These are phyloP conservation scores for Colletotrichum costaricense DNA, from an alignment of 2,329 filamentous ascomycete species.

Conservation along the genomic window DNA sequence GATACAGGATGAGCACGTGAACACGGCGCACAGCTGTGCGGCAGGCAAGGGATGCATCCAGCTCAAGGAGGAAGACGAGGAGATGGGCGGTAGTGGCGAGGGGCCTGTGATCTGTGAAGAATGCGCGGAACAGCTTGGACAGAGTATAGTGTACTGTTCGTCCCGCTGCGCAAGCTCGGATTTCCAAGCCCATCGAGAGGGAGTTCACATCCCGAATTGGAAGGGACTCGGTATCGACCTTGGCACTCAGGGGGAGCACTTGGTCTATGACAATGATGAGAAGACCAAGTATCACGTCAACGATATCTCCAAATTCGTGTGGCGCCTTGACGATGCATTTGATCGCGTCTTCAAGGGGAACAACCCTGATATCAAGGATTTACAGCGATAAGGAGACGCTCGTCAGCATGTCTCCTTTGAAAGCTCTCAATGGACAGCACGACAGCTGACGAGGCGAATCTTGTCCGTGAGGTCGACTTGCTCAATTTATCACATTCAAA, in stretches of 20 bases:
- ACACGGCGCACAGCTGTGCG: constrained; percentile 53
- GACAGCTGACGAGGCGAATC: not conserved
- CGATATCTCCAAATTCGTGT: constrained; percentile 34
- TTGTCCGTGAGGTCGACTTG: not conserved
- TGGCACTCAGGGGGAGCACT: constrained; percentile 39
- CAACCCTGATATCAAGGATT: constrained; percentile 32
- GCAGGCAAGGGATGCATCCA: constrained; percentile 54
- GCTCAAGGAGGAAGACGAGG: constrained; percentile 51
- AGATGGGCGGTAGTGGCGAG: constrained; percentile 47
- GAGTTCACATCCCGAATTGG: constrained; percentile 45
- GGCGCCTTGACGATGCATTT: constrained; percentile 30
- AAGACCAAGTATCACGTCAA: constrained; percentile 36
- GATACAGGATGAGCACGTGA: constrained; percentile 52
- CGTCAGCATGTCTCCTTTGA: not conserved
- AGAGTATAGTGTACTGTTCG: constrained; percentile 55
- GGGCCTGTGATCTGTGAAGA: constrained; percentile 53
- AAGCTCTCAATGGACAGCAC: not conserved
- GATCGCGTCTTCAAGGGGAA: constrained; percentile 31
- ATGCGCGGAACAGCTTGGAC: constrained; percentile 50
- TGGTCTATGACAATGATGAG: constrained; percentile 35
- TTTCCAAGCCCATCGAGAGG: constrained; percentile 52
- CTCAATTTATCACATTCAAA: not conserved
- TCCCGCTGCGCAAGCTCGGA: constrained; percentile 54
- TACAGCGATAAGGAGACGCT: not conserved
- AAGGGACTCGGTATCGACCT: constrained; percentile 40